Evolutionary conservation across 345 rosid species (phyloP), one percentile per base, ranked within the genome.

Genomic region (Populus ilicifolia): DNA sequence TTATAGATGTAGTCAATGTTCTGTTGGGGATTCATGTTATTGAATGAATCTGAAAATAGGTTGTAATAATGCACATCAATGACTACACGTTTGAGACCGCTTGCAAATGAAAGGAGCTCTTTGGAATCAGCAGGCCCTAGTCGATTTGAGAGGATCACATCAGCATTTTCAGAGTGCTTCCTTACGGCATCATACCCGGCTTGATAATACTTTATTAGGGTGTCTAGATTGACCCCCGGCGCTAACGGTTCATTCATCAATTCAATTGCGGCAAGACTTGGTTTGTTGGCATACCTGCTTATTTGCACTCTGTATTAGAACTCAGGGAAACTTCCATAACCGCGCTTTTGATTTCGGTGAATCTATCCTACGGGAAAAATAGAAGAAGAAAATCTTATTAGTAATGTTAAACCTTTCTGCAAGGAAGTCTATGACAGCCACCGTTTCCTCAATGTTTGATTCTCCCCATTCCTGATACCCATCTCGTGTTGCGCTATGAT

Each of bases 391-490:
- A 41, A 41, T 10, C 44, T 41, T 41, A 2, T 10, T 41, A 41
- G 4, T 0, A 0, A 13, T 56, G 5, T 36, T 10, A 41, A 75
- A 84, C 84, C 84, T 78, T 68, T 36, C 36, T 1, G 87, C 85
- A 64, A 86, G 84, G 72, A 84, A 84, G 18, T 86, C 87, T 39
- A 84, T 86, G 64, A 86, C 80, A 25, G 78, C 62, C 0, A 78
- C 80, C 25, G 89, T 84, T 14, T 82, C 85, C 6, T 43, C 62
- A 25, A 84, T 80, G 54, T 81, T 35, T 6, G 80, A 77, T 30
- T 80, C 84, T 18, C 74, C 87, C 87, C 89, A 86, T 76, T 86
- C 89, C 30, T n/a, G 77, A 74, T 63, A 82, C 13, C 89, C 89
- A 62, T 86, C 87, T 78, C 86, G 77, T 18, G 86, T 1, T 1